phyloP scores from a whole-genome alignment of 108 stramenopile genomes.

The Conticribra weissflogii region DNA sequence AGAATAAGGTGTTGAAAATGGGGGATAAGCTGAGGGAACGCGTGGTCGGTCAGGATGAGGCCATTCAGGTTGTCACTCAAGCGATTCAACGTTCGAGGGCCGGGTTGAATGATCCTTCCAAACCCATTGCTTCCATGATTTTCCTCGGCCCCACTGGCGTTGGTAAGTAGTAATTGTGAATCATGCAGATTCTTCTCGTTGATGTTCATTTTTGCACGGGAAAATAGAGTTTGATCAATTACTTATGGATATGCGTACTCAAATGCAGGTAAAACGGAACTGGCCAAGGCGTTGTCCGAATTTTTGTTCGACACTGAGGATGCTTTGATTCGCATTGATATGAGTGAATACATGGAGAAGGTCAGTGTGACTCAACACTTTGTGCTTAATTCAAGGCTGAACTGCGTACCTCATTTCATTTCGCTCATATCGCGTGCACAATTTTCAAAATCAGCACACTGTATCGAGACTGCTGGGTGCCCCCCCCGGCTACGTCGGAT shows the following conservation, averaged over 20 bases:
- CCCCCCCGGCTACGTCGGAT: slow-evolving; percentile 97
- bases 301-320: slow-evolving; percentile 93
- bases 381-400: too few species aligned
- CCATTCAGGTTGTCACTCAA: slow-evolving; percentile 90
- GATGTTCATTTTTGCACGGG: slow-evolving; percentile 1
- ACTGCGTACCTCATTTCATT: too few species aligned
- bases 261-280: slow-evolving; percentile 94
- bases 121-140: slow-evolving; percentile 91
- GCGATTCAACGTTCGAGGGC: slow-evolving; percentile 92
- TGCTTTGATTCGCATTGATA: slow-evolving; percentile 95
- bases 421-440: too few species aligned
- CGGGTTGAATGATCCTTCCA: slow-evolving; percentile 86
- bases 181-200: background rate
- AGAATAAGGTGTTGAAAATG: slow-evolving; percentile 91
- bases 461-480: slow-evolving; percentile 94
- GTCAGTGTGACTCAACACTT: too few species aligned
- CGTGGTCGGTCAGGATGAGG: slow-evolving; percentile 96
- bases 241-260: too few species aligned
- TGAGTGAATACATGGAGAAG: slow-evolving; percentile 97
- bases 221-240: background rate
- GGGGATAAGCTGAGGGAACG: slow-evolving; percentile 76
- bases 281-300: slow-evolving; percentile 91
- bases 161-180: background rate
- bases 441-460: too few species aligned
- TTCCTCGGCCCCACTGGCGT: slow-evolving; percentile 95